phyloP scores from a whole-genome alignment of 208 protist species.

The Borovskyia barvae region DNA sequence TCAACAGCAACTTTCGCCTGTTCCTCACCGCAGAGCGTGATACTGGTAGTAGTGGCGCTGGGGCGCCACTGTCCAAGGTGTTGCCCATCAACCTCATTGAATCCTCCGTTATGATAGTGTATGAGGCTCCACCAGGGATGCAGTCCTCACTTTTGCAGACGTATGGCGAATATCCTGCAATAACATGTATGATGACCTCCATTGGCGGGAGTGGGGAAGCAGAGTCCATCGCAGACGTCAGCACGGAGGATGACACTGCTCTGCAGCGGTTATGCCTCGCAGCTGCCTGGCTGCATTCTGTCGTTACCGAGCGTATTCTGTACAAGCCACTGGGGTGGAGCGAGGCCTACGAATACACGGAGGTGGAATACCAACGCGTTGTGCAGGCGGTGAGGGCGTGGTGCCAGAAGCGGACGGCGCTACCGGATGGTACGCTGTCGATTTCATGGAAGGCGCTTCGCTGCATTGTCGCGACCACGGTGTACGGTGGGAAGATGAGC shows the following conservation, averaged over 20 bases:
- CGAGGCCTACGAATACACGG: constrained; percentile 98
- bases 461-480: constrained; percentile 87
- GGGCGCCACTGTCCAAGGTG: constrained; percentile 7
- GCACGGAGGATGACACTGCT: constrained; percentile 8
- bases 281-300: constrained; percentile 95
- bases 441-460: constrained; percentile 96
- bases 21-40: constrained; percentile 97
- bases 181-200: background rate
- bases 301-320: constrained; percentile 95
- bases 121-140: constrained; percentile 96
- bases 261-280: constrained; percentile 96
- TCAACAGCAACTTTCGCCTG: constrained; percentile 93
- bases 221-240: background rate
- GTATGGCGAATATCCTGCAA: constrained; percentile 39
- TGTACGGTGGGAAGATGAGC: constrained; percentile 97
- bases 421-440: constrained; percentile 29
- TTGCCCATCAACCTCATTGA: constrained; percentile 80
- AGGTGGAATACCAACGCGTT: constrained; percentile 94
- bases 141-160: constrained; percentile 92
- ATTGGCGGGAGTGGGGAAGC: background rate
- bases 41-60: constrained; percentile 14
- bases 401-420: constrained; percentile 28
- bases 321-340: constrained; percentile 98
- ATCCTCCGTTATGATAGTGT: constrained; percentile 86
- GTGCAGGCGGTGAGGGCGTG: constrained; percentile 93